These are phyloP conservation scores for Metarhizium humberi DNA, from an alignment of 2,329 filamentous ascomycete genomes.

Conservation along the genomic window DNA sequence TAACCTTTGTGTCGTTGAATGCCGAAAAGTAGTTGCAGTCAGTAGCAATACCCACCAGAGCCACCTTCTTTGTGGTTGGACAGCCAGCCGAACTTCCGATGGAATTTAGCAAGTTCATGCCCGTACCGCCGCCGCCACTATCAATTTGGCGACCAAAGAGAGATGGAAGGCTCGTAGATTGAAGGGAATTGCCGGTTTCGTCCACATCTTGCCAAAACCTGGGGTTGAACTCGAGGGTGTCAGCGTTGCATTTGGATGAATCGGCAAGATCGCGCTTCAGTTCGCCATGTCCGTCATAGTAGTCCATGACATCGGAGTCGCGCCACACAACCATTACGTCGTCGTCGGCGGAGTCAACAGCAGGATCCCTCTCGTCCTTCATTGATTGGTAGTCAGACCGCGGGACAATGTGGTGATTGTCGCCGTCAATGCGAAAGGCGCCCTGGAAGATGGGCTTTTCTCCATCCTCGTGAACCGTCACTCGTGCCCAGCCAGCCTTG, in stretches of 20 bases:
- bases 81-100: constrained; percentile 83
- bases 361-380: constrained; percentile 62
- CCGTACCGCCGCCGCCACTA: constrained; percentile 55
- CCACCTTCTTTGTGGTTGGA: constrained; percentile 81
- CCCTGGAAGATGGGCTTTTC: constrained; percentile 77
- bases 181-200: constrained; percentile 40
- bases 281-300: constrained; percentile 32
- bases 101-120: constrained; percentile 62
- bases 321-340: constrained; percentile 88
- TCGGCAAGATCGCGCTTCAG: constrained; percentile 49
- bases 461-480: constrained; percentile 71
- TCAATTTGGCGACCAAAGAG: constrained; percentile 72
- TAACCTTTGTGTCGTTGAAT: constrained; percentile 55
- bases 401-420: constrained; percentile 82
- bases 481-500: constrained; percentile 77
- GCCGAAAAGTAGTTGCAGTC: constrained; percentile 79
- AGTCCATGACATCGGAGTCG: constrained; percentile 69
- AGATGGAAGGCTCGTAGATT: constrained; percentile 50
- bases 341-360: constrained; percentile 42
- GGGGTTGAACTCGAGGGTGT: constrained; percentile 73
- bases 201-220: constrained; percentile 56
- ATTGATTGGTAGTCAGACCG: constrained; percentile 65
- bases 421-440: constrained; percentile 68
- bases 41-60: constrained; percentile 81
- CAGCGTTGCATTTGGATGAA: constrained; percentile 56